phyloP scores from a whole-genome alignment of 768 basidiomycete species.

The Pulveroboletus ravenelii region DNA sequence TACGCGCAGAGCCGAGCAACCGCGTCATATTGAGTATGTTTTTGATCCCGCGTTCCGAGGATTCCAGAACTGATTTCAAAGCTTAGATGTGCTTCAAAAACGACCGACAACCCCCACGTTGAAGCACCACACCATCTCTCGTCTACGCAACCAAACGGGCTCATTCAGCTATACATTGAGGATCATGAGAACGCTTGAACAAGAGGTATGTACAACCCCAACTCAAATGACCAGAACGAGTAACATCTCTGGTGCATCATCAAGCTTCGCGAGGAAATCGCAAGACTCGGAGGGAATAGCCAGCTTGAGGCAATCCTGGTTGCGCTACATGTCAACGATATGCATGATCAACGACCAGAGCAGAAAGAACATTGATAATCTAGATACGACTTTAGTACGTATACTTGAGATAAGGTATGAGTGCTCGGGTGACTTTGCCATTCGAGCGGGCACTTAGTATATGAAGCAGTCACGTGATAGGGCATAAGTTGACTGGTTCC shows the following conservation, averaged over 20 bases:
- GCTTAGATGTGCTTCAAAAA: constrained; percentile 84
- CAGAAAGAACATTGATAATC: not conserved
- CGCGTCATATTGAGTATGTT: constrained; percentile 77
- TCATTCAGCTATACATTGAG: constrained; percentile 83
- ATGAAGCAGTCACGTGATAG: no score
- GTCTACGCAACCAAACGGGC: constrained; percentile 67
- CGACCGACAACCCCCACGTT: constrained; percentile 79
- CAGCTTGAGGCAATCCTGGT: constrained; percentile 57
- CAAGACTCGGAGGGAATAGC: constrained; percentile 70
- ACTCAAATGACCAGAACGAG: not conserved
- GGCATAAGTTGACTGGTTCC: no score
- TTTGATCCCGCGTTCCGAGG: not conserved
- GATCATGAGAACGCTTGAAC: constrained; percentile 63
- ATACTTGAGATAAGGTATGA: no score
- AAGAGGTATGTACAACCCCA: constrained; percentile 36
- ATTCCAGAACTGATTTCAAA: not conserved
- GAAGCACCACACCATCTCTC: constrained; percentile 76
- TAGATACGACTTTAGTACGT: not conserved
- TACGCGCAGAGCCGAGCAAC: constrained; percentile 74
- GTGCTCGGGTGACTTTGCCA: no score
- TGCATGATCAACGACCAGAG: constrained; percentile 1
- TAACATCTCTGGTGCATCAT: not conserved
- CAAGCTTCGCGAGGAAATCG: constrained; percentile 59
- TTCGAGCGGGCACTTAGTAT: no score
- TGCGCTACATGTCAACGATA: constrained; percentile 39